Evolutionary conservation across 2,329 filamentous ascomycete species (phyloP).

Genomic region (Botrytis medusae): DNA sequence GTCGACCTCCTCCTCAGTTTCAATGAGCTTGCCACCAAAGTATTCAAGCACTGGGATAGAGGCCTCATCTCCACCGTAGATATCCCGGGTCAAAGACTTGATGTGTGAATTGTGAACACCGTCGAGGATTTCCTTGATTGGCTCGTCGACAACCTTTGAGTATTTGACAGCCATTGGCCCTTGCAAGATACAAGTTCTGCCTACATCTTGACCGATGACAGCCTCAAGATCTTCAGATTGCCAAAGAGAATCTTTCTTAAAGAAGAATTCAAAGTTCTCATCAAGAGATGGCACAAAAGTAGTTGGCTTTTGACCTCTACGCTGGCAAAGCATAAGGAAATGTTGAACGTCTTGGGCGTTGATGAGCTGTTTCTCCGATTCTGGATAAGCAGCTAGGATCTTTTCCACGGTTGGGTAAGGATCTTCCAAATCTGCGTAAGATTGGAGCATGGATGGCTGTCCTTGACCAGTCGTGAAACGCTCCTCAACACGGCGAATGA

Average conservation of each 20-base stretch:
- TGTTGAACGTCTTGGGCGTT: conserved; percentile 98
- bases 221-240: conserved; percentile 97
- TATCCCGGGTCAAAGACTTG: conserved; percentile 70
- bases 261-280: conserved; percentile 97
- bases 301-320: conserved; percentile 90
- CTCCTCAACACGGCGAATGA: conserved; percentile 95
- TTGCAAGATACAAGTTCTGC: conserved; percentile 92
- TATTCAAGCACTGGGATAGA: conserved; percentile 87
- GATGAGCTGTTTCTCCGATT: conserved; percentile 87
- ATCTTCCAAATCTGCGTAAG: conserved; percentile 80
- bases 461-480: conserved; percentile 77
- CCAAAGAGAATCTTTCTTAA: conserved; percentile 99
- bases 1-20: conserved; percentile 69
- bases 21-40: conserved; percentile 85
- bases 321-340: conserved; percentile 89
- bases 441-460: conserved; percentile 82
- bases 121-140: conserved; percentile 91
- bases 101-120: conserved; percentile 89
- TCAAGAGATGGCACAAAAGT: conserved; percentile 95
- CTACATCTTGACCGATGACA: conserved; percentile 93
- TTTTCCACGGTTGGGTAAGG: conserved; percentile 77
- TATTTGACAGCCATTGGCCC: conserved; percentile 91
- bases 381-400: conserved; percentile 80
- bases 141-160: conserved; percentile 86
- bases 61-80: conserved; percentile 72